A percentile compares a stretch with the other conserved stretches of the same genome.
Conservation (phyloP, 371 early-diverging fungal genomes). For the Mucor racemosus region DNA sequence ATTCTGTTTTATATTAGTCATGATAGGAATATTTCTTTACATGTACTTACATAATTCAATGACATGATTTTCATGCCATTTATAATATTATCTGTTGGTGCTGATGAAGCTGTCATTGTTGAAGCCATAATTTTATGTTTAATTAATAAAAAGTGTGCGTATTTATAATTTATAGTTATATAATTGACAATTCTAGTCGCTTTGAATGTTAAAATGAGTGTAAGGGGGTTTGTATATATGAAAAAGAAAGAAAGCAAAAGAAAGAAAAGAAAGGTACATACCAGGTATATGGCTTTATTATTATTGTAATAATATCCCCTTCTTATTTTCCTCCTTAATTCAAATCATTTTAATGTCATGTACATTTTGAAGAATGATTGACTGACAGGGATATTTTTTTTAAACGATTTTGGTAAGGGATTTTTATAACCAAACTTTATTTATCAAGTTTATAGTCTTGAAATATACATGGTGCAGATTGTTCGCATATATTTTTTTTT, state of each 20-base stretch:
- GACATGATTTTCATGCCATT: background rate
- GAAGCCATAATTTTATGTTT: background rate
- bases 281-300: constrained; percentile 8
- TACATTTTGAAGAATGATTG: constrained; percentile 4
- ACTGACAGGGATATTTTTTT: background rate
- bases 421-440: too few relatives aligned
- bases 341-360: background rate
- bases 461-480: background rate
- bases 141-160: background rate
- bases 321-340: constrained; percentile 3
- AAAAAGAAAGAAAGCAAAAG: constrained; percentile 5
- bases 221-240: background rate
- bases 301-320: constrained; percentile 4
- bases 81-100: background rate
- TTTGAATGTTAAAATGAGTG: background rate
- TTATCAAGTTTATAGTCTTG: too few relatives aligned
- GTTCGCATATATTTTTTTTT: background rate
- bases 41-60: background rate
- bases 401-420: too few relatives aligned
- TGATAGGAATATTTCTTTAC: background rate
- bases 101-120: background rate
- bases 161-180: background rate
- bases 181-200: background rate
- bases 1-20: background rate
- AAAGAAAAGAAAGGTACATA: constrained; percentile 8